phyloP scores from a whole-genome alignment of 257 asterid genomes.

The Solanum sitiens region DNA sequence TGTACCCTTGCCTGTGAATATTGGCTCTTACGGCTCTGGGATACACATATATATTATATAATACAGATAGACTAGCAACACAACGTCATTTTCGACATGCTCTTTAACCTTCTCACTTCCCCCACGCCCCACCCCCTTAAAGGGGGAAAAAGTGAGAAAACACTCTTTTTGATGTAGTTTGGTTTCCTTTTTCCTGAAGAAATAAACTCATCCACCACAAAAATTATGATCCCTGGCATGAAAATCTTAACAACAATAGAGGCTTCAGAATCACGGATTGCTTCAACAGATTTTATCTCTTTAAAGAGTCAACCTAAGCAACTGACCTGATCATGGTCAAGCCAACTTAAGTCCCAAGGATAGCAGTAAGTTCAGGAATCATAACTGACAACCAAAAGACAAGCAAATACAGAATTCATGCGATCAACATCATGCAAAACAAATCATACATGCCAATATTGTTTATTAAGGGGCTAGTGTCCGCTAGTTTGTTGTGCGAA shows the following conservation, averaged over 20 bases:
- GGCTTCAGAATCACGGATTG: neutral
- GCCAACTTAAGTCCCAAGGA: neutral
- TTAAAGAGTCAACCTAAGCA: neutral
- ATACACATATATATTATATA: neutral
- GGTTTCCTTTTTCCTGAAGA: neutral
- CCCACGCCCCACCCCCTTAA: neutral
- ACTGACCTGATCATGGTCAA: neutral
- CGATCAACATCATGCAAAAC: neutral
- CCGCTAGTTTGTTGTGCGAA: neutral
- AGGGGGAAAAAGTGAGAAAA: neutral
- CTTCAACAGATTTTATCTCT: neutral
- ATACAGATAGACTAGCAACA: neutral
- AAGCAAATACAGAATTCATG: neutral
- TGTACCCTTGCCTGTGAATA: neutral
- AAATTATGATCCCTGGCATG: neutral
- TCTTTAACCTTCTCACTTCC: neutral
- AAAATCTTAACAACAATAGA: neutral
- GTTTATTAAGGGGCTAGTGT: neutral
- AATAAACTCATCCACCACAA: neutral
- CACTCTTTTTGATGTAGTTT: neutral
- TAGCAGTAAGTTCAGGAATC: neutral
- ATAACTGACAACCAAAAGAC: neutral
- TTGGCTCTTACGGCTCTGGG: neutral
- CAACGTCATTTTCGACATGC: neutral
- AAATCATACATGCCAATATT: neutral